phyloP scores from a whole-genome alignment of 768 basidiomycete species.

The Lentinus tigrinus region DNA sequence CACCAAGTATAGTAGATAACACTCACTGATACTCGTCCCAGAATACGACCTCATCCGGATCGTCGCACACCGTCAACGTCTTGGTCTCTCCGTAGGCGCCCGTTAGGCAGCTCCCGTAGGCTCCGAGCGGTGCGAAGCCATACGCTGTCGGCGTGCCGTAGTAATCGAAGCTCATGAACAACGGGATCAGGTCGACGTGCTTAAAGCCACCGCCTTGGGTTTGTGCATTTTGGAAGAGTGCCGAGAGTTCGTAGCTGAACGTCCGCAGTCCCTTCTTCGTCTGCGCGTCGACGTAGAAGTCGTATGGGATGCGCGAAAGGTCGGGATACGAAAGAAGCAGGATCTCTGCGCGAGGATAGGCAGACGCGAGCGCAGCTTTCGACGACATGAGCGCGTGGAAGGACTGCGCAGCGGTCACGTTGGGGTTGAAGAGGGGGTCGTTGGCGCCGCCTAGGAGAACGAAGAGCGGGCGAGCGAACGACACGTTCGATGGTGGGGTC shows the following conservation, averaged over 20 bases:
- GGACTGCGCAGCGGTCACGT: neutral
- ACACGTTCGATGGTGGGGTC: neutral
- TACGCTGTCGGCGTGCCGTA: neutral
- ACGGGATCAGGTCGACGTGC: neutral
- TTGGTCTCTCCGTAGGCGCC: neutral
- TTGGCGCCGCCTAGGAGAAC: neutral
- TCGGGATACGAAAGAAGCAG: neutral
- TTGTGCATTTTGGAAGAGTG: neutral
- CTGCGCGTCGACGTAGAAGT: neutral
- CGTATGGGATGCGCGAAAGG: neutral
- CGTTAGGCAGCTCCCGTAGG: neutral
- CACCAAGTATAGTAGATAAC: no score
- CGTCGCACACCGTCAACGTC: neutral
- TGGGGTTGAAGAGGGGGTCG: slow-evolving; percentile 1
- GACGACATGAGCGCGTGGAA: neutral
- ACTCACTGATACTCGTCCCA: slow-evolving; percentile 5
- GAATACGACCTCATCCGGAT: neutral
- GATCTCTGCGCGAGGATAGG: neutral
- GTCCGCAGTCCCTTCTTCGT: neutral
- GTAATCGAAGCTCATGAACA: neutral
- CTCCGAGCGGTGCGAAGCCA: neutral
- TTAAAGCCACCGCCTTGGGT: neutral
- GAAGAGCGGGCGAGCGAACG: neutral
- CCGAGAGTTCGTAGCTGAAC: neutral
- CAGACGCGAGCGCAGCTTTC: neutral